These are phyloP conservation scores for Ampelomyces quisqualis DNA, from an alignment of 2,329 filamentous ascomycete species.

Conservation along the genomic window DNA sequence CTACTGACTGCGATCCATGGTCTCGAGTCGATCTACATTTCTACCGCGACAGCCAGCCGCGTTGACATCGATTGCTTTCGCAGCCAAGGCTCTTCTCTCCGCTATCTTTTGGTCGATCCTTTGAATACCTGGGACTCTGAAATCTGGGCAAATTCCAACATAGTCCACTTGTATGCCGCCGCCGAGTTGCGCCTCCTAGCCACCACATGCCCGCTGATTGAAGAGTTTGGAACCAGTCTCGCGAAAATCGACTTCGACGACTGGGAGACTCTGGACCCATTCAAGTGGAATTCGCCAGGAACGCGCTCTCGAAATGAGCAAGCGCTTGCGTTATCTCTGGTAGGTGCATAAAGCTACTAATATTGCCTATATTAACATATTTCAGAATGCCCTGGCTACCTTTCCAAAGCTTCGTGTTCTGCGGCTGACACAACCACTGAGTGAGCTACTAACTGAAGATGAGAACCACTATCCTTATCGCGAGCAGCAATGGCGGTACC, in stretches of 20 bases:
- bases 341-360: not conserved
- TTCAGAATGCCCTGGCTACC: not conserved
- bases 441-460: not conserved
- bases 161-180: not conserved
- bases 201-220: not conserved
- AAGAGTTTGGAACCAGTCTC: not conserved
- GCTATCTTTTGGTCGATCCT: not conserved
- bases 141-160: not conserved
- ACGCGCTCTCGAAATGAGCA: not conserved
- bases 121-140: not conserved
- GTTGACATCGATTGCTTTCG: not conserved
- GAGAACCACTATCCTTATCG: not conserved
- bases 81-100: not conserved
- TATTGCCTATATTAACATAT: not conserved
- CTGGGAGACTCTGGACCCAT: not conserved
- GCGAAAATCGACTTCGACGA: not conserved
- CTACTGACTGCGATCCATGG: not conserved
- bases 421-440: not conserved
- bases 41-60: not conserved
- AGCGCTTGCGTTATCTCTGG: not conserved
- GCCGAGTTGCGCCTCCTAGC: not conserved
- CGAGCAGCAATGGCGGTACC: not conserved
- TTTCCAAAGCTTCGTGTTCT: conserved; percentile 1
- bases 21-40: not conserved
- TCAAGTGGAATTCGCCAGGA: not conserved